Evolutionary conservation across 2,329 filamentous ascomycete genomes (phyloP).

Genomic region (Ophiostoma perfectum): DNA sequence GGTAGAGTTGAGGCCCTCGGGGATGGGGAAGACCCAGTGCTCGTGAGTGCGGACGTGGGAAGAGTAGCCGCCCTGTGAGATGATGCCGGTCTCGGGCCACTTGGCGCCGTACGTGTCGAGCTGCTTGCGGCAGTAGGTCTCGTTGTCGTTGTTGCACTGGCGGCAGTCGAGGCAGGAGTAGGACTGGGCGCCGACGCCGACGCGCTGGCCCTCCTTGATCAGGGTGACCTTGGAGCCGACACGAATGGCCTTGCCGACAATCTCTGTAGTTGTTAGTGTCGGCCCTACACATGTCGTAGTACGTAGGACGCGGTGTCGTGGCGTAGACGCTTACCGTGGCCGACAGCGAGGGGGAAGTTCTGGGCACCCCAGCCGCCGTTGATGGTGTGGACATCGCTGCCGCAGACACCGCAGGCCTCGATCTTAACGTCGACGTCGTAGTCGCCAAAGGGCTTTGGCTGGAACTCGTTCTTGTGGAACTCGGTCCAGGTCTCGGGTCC

Average conservation of each 20-base stretch:
- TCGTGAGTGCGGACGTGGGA: slow-evolving; percentile 53
- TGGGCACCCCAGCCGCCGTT: slow-evolving; percentile 62
- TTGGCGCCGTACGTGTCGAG: slow-evolving; percentile 55
- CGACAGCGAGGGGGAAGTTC: slow-evolving; percentile 59
- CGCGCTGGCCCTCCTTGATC: slow-evolving; percentile 56
- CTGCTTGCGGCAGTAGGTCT: slow-evolving; percentile 62
- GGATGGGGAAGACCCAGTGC: slow-evolving; percentile 71
- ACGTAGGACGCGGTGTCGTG: no score
- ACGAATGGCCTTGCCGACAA: slow-evolving; percentile 62
- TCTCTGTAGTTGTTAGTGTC: slow-evolving; percentile 42
- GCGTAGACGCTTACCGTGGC: slow-evolving; percentile 46
- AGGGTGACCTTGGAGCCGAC: slow-evolving; percentile 60
- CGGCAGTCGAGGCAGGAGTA: slow-evolving; percentile 60
- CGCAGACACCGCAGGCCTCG: slow-evolving; percentile 71
- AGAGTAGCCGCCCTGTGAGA: slow-evolving; percentile 53
- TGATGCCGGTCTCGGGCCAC: slow-evolving; percentile 46
- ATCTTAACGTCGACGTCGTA: slow-evolving; percentile 86
- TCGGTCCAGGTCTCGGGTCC: slow-evolving; percentile 51
- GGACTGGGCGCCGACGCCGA: slow-evolving; percentile 64
- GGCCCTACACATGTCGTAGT: no score
- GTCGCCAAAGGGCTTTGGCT: slow-evolving; percentile 79
- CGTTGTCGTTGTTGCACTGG: slow-evolving; percentile 60
- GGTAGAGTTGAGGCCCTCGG: slow-evolving; percentile 58
- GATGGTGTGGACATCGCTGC: slow-evolving; percentile 67
- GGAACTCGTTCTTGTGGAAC: slow-evolving; percentile 68